Evolutionary conservation across 139 green algal genomes (phyloP), one percentile per base, ranked within the genome.

Genomic region (Picochlorum sp.): DNA sequence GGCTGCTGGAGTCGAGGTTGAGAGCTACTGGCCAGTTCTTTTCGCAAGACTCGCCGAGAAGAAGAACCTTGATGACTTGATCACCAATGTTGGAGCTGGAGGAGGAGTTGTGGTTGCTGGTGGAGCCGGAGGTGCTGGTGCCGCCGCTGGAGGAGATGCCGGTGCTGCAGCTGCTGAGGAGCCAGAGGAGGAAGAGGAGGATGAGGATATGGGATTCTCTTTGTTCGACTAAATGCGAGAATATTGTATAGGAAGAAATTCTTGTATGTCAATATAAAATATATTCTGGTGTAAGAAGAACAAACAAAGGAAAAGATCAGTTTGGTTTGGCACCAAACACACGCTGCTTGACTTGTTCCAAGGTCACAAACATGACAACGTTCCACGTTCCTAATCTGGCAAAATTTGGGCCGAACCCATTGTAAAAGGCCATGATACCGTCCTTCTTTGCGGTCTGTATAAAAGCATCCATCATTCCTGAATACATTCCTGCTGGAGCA

Each of bases 21-120:
- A 98, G 86, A 80, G 88, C 44, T 99, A 96, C 90, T 98, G 90
- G 91, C 87, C 93, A 55, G 60, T 56, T 54, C 85, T 99, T 69
- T 99, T 97, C 71, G 89, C 89, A 76, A 97, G 95, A 88, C 79
- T 98, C 45, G 90, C 96, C 47, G 81, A 86, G 71, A 96, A 90
- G 75, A 96, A 91, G 80, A 80, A 49, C 72, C 81, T 99, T 30
- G 90, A 86, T 8, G 90, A 97, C 77, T 79, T 99, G 63, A 96
- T 99, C 82, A 81, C 79, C 72, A 98, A 97, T 84, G 86, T 97
- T 26, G 94, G 94, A 66, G 82, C 90, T 55, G 79, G 73, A 30
- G 77, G 76, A 61, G 82, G 78, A 57, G 85, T 78, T 63, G 81
- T 73, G 44, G 70, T 67, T 63, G 84, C 73, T 65, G 84, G 72